Conservation (phyloP, 352 stramenopile species). For the Pythium brachiatum region DNA sequence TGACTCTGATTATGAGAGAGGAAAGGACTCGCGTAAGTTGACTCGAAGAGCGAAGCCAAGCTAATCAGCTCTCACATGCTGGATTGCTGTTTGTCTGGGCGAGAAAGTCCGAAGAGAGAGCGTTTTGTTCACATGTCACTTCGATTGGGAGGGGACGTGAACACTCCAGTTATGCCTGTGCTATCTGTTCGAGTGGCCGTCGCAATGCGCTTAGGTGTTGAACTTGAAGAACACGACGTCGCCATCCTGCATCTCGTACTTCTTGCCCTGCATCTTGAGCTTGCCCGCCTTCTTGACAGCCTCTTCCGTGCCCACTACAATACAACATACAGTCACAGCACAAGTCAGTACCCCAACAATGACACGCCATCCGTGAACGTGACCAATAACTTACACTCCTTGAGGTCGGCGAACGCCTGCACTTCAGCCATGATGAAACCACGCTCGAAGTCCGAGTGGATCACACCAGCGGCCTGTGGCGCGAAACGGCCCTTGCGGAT, state of each 20-base stretch:
- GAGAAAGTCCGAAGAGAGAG: background rate
- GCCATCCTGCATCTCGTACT: constrained; percentile 87
- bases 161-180: background rate
- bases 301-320: constrained; percentile 76
- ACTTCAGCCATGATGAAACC: constrained; percentile 98
- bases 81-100: background rate
- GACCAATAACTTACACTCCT: constrained; percentile 71
- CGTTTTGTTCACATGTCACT: background rate
- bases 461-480: constrained; percentile 97
- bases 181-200: background rate
- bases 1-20: background rate
- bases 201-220: constrained; percentile 75
- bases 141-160: background rate
- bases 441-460: constrained; percentile 99
- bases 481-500: constrained; percentile 96
- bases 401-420: constrained; percentile 85
- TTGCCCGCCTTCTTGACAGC: constrained; percentile 89
- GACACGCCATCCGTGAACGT: background rate
- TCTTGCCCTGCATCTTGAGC: constrained; percentile 89
- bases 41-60: background rate
- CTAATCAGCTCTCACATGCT: background rate
- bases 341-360: background rate
- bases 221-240: constrained; percentile 93
- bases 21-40: background rate
- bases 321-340: background rate